phyloP scores from a whole-genome alignment of 441 rosid genomes.

The Erodium texanum region DNA sequence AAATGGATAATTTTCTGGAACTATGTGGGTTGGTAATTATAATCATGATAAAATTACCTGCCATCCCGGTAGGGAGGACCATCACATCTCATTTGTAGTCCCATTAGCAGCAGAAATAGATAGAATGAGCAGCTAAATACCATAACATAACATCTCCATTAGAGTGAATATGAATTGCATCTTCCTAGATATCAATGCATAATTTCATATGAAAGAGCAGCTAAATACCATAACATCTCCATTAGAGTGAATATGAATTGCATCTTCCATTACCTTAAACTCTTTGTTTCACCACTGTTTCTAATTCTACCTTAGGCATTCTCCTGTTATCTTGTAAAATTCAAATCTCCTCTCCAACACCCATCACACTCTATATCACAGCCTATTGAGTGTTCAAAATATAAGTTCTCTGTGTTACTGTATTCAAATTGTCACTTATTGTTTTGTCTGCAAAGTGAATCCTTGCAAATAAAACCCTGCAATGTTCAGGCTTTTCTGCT shows the following conservation, averaged over 20 bases:
- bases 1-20: background rate
- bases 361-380: background rate
- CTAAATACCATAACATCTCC: background rate
- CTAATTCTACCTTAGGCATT: background rate
- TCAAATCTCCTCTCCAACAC: background rate
- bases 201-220: background rate
- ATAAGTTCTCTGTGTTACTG: background rate
- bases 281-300: background rate
- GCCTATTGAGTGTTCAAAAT: background rate
- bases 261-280: background rate
- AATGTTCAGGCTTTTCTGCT: background rate
- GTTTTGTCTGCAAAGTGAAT: conserved; percentile 4
- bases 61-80: background rate
- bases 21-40: background rate
- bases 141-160: background rate
- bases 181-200: background rate
- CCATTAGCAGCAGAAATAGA: background rate
- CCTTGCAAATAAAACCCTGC: background rate
- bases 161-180: background rate
- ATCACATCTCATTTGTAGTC: background rate
- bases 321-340: background rate
- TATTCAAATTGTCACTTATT: background rate
- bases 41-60: background rate
- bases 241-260: background rate
- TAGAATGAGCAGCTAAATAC: background rate